These are phyloP conservation scores for Suhomyces tanzawaensis DNA, from an alignment of 805 yeast genomes.

Conservation along the genomic window DNA sequence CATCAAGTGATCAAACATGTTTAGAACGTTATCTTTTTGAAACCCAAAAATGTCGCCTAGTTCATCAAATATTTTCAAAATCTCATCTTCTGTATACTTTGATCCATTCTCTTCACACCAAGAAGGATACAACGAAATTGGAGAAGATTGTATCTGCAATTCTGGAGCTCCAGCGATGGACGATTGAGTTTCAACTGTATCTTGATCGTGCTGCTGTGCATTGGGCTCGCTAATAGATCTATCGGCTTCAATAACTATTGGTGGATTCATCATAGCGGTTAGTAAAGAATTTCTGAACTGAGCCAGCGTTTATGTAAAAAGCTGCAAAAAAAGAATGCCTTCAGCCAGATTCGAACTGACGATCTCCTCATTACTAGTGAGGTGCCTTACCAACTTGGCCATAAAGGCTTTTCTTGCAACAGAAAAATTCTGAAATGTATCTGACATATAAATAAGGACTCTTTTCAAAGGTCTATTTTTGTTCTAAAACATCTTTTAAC, in stretches of 20 bases:
- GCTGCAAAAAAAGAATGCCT: conserved; percentile 9
- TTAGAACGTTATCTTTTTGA: conserved; percentile 72
- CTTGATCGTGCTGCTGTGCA: no score
- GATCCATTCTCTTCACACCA: conserved; percentile 17
- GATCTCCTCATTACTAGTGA: conserved; percentile 16
- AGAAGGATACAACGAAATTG: conserved; percentile 11
- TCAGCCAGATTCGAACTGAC: conserved; percentile 16
- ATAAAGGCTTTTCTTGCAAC: conserved; percentile 10
- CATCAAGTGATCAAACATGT: conserved; percentile 82
- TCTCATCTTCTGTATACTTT: conserved; percentile 40
- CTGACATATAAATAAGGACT: no score
- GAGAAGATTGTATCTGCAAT: no score
- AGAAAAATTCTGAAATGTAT: no score
- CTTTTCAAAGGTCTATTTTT: no score
- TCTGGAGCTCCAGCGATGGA: no score
- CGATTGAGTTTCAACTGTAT: no score
- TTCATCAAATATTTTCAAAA: conserved; percentile 57
- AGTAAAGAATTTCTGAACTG: background rate
- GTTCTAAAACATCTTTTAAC: no score
- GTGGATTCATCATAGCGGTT: background rate
- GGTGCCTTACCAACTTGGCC: conserved; percentile 17
- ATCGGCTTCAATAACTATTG: no score
- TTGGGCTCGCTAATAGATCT: no score
- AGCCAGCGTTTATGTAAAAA: no score
- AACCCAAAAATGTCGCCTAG: conserved; percentile 74